phyloP scores from a whole-genome alignment of 805 yeast species.

The Spathaspora boniae region DNA sequence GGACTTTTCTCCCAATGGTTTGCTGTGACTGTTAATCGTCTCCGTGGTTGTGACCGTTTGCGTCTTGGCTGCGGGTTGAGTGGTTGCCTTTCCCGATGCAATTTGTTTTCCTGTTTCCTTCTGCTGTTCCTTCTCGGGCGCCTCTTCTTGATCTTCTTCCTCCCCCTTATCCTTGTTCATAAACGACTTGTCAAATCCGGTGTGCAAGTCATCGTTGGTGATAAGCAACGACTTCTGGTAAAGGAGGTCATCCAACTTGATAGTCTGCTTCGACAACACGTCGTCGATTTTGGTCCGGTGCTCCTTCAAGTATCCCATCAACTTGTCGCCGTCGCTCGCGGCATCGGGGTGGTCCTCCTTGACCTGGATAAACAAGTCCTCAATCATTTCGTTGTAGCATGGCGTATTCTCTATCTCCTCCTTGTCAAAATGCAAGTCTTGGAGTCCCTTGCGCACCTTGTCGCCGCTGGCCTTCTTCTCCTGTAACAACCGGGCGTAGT shows the following conservation, averaged over 20 bases:
- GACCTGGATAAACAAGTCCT: slow-evolving; percentile 79
- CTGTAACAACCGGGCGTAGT: slow-evolving; percentile 33
- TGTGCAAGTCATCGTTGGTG: slow-evolving; percentile 85
- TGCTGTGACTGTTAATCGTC: slow-evolving; percentile 15
- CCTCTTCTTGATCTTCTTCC: slow-evolving; percentile 16
- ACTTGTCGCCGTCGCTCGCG: slow-evolving; percentile 30
- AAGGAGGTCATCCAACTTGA: slow-evolving; percentile 62
- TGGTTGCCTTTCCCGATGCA: slow-evolving; percentile 11
- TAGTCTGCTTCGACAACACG: slow-evolving; percentile 59
- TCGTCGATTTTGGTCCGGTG: slow-evolving; percentile 72
- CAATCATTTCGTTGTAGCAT: slow-evolving; percentile 88
- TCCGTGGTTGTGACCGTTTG: slow-evolving; percentile 28
- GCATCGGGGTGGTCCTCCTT: slow-evolving; percentile 56
- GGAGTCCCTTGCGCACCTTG: slow-evolving; percentile 43
- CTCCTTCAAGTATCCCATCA: slow-evolving; percentile 40
- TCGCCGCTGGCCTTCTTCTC: slow-evolving; percentile 41
- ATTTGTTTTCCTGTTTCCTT: slow-evolving; percentile 37
- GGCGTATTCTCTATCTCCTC: slow-evolving; percentile 46
- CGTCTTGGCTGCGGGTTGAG: slow-evolving; percentile 11
- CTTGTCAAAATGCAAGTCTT: slow-evolving; percentile 32
- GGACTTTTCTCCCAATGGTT: slow-evolving; percentile 7
- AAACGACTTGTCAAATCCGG: slow-evolving; percentile 86
- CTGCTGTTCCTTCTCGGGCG: no score
- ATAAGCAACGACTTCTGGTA: slow-evolving; percentile 73
- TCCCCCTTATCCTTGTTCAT: slow-evolving; percentile 53